Evolutionary conservation across 495 filamentous ascomycete species (phyloP).

Genomic region (Xylaria grammica): DNA sequence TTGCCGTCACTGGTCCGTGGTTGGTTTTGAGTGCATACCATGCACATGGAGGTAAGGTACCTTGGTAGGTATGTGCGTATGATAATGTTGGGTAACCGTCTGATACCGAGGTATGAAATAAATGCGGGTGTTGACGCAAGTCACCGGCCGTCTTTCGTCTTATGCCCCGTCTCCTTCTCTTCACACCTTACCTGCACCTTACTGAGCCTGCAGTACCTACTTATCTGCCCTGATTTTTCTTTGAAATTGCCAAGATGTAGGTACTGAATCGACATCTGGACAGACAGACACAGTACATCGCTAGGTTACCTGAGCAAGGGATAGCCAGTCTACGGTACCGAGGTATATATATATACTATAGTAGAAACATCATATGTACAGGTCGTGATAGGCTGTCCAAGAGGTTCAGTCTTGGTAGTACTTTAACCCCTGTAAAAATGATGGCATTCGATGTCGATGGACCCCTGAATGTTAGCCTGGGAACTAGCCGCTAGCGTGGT

Average conservation of each 20-base stretch:
- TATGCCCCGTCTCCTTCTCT: background rate
- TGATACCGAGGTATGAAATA: slow-evolving; percentile 1
- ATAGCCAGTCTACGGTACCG: no score
- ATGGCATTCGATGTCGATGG: background rate
- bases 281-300: no score
- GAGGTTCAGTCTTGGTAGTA: slow-evolving; percentile 4
- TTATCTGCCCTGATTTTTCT: no score
- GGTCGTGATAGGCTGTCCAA: no score
- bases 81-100: background rate
- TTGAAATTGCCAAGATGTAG: no score
- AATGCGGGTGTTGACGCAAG: slow-evolving; percentile 11
- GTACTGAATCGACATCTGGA: no score
- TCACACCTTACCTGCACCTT: background rate
- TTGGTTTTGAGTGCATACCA: no score
- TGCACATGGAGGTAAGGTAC: no score
- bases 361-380: background rate
- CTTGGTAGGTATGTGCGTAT: background rate
- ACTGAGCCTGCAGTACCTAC: no score
- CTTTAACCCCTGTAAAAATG: slow-evolving; percentile 5
- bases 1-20: no score
- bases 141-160: background rate
- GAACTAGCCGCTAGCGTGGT: slow-evolving; percentile 28
- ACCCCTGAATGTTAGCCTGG: slow-evolving; percentile 5
- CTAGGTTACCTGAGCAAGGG: no score
- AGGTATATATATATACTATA: background rate